Evolutionary conservation across 345 rosid genomes (phyloP), one percentile per base, ranked within the genome.

Genomic region (Arabidopsis arenosa): DNA sequence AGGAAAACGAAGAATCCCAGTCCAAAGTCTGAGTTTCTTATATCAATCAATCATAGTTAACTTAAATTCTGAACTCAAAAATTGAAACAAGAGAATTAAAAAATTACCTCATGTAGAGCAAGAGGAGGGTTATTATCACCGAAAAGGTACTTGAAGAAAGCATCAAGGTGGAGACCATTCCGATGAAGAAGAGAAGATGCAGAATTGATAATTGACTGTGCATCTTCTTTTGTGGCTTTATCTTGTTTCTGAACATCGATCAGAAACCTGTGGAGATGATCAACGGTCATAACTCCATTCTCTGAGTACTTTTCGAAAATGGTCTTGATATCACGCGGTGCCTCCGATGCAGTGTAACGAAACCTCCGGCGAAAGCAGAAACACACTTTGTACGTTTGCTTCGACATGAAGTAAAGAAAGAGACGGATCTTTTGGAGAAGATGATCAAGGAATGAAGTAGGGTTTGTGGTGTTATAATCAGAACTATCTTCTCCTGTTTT

Each of bases 321-420:
- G 9, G 72, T 37, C 81, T 82, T 85, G 82, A 88, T 70, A 64
- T 85, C 87, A 14, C 57, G 80, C 51, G 93, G 93, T 28, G 86
- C 89, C 26, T 86, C 90, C 45, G 87, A 75, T 73, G 66, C 82
- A 6, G 90, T 79, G n/a, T 80, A 66, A n/a, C 64, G 82, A 83
- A 88, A 88, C 44, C 87, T 68, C 72, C 93, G 75, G 17, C 80
- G 80, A 79, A 85, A 88, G 81, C 90, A 88, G 82, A 83, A 85
- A 80, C 93, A 88, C 9, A 88, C 86, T 66, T 41, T 81, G 85
- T 86, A 86, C 7, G 89, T 85, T 78, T 88, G 93, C 51, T 80
- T 76, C 59, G 80, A 76, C 80, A 76, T 76, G 39, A 52, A 18
- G 68, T 4, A 5, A 26, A 30, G 5, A 37, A 37, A 17, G 17